Evolutionary conservation across 352 stramenopile genomes (phyloP).

Genomic region (Globisporangium radiosum): DNA sequence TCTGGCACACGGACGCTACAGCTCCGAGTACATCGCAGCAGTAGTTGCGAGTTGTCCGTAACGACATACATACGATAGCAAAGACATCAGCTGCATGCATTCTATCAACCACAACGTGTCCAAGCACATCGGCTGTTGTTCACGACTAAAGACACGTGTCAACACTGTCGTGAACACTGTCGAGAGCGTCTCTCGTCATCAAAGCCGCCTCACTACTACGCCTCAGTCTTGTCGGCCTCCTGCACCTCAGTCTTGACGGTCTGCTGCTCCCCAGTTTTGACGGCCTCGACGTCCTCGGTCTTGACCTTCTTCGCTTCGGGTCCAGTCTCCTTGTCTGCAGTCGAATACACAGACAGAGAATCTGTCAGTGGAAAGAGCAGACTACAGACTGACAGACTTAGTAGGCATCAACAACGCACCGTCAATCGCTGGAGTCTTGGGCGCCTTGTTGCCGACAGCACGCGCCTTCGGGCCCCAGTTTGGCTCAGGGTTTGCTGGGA

Average conservation of each 20-base stretch:
- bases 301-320: constrained; percentile 80
- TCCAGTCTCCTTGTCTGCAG: constrained; percentile 19
- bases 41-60: neutral
- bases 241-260: no score
- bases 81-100: neutral
- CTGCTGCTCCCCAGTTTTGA: no score
- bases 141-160: neutral
- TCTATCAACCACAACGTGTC: neutral
- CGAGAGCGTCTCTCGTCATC: no score
- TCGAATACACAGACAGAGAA: neutral
- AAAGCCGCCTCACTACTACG: no score
- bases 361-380: neutral
- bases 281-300: constrained; percentile 11
- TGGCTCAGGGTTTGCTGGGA: constrained; percentile 92
- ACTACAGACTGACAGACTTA: constrained; percentile 6
- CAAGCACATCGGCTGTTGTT: no score
- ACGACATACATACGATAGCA: neutral
- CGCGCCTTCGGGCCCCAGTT: constrained; percentile 96
- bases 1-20: constrained; percentile 45
- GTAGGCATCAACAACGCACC: constrained; percentile 11
- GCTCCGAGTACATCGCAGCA: constrained; percentile 3
- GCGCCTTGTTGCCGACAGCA: constrained; percentile 64
- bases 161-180: constrained; percentile 18
- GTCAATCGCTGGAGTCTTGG: constrained; percentile 20
- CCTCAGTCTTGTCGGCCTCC: no score